phyloP scores from a whole-genome alignment of 257 asterid species.

The Salvia rosmarinus region DNA sequence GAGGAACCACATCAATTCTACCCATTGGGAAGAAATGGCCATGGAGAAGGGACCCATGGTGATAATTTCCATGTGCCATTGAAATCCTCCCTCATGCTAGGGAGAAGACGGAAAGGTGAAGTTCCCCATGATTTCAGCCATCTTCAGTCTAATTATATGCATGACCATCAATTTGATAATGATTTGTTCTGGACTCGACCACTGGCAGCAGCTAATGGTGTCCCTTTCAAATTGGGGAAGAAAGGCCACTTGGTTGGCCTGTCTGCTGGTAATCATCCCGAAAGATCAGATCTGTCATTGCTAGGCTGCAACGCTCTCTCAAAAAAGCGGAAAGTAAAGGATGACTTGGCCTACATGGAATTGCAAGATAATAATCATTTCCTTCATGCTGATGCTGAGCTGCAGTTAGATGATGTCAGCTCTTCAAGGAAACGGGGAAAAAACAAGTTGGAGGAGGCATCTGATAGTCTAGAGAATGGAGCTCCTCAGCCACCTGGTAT shows the following conservation, averaged over 20 bases:
- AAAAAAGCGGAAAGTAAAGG: constrained; percentile 79
- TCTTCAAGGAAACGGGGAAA: constrained; percentile 68
- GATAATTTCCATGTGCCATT: constrained; percentile 53
- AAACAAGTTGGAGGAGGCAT: constrained; percentile 55
- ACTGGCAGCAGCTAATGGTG: constrained; percentile 53
- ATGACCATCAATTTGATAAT: constrained; percentile 51
- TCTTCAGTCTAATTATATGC: constrained; percentile 58
- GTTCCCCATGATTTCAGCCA: constrained; percentile 46
- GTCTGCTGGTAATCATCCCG: constrained; percentile 50
- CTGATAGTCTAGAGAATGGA: constrained; percentile 54
- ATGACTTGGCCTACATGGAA: constrained; percentile 52
- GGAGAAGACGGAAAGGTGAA: constrained; percentile 60
- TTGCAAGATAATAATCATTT: constrained; percentile 48
- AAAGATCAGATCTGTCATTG: constrained; percentile 60
- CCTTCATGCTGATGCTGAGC: constrained; percentile 52
- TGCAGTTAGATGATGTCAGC: constrained; percentile 52
- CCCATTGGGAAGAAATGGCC: constrained; percentile 64
- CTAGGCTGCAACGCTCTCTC: constrained; percentile 64
- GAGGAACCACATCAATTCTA: constrained; percentile 54
- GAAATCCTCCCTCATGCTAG: constrained; percentile 44
- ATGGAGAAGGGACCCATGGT: constrained; percentile 52
- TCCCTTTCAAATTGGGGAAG: constrained; percentile 63
- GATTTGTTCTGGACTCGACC: constrained; percentile 61
- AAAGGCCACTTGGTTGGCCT: constrained; percentile 62
- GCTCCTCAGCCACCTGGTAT: constrained; percentile 53